Base-by-base conservation (phyloP, 1,139 yeast species). In the Sugiyamaella pinicola region DNA sequence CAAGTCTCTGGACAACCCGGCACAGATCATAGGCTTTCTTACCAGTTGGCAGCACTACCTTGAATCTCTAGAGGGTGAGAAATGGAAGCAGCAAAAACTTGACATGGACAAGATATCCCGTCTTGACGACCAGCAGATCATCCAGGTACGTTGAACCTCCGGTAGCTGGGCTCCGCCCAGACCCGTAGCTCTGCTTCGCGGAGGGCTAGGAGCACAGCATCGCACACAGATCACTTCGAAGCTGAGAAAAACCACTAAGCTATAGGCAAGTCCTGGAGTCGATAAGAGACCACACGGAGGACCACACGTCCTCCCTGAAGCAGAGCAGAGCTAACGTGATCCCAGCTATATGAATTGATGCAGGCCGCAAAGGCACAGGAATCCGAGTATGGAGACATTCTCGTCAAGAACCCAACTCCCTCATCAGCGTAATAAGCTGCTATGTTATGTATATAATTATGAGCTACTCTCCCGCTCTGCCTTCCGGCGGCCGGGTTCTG, bases 21-120 rank as follows among this genome's bases (percentile, higher is more conserved):
- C 90, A 35, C 96, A 91, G 66, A 89, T 93, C 33, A 91, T 95
- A 8, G 98, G 97, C 10, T 93, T 93, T 64, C 77, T 93, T 58
- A 82, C 96, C 1, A 85, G 89, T 59, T 93, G 99, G 99, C 99
- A 93, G 61, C 66, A 88, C 62, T 93, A 93, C 64, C 78, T 88
- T 55, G 80, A 81, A 52, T 75, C 78, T 66, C 78, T 93, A 34
- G 83, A 84, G 44, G 87, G 88, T 13, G 95, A 87, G 2, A 75
- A 77, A 40, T 93, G 98, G 98, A 73, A 78, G 66, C 79, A 78
- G 49, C 88, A 85, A 7, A 81, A 82, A 43, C 72, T 93, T 64
- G 83, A 85, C 37, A 74, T 80, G 60, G 76, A 75, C 38, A 84
- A 85, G 54, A 75, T 93, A 60, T 87, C 84, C 54, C 87, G 86